Conservation (phyloP, 192 early-diverging fungal genomes). For the Linnemannia exigua region DNA sequence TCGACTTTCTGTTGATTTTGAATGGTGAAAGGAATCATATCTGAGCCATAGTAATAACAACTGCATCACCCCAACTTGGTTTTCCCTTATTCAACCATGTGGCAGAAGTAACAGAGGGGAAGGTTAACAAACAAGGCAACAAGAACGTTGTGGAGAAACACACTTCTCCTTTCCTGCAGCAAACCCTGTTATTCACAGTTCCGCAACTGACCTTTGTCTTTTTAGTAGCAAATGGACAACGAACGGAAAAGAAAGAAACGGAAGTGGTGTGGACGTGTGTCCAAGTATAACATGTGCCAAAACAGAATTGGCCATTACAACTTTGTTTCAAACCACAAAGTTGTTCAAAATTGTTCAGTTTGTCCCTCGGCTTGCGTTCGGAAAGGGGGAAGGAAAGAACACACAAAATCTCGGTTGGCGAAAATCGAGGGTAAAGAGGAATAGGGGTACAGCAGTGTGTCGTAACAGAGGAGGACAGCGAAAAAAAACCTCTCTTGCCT, state of each 20-base stretch:
- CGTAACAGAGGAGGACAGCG: not conserved
- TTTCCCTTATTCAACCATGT: not conserved
- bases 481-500: not conserved
- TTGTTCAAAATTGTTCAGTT: no score
- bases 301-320: not conserved
- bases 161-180: not conserved
- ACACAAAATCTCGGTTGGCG: not conserved
- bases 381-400: not conserved
- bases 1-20: not conserved
- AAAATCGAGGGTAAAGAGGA: not conserved
- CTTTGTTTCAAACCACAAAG: slow-evolving; percentile 5
- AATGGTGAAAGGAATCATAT: not conserved
- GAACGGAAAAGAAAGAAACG: not conserved
- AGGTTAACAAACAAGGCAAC: not conserved
- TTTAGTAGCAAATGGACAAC: not conserved
- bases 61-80: not conserved
- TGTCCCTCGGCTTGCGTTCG: slow-evolving; percentile 1
- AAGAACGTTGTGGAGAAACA: not conserved
- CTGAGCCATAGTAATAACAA: not conserved
- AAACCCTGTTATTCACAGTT: not conserved
- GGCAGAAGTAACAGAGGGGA: not conserved
- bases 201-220: not conserved
- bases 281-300: not conserved
- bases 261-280: not conserved
- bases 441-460: not conserved